Conservation (phyloP, 108 stramenopile genomes). For the Pelagomonas calceolata region DNA sequence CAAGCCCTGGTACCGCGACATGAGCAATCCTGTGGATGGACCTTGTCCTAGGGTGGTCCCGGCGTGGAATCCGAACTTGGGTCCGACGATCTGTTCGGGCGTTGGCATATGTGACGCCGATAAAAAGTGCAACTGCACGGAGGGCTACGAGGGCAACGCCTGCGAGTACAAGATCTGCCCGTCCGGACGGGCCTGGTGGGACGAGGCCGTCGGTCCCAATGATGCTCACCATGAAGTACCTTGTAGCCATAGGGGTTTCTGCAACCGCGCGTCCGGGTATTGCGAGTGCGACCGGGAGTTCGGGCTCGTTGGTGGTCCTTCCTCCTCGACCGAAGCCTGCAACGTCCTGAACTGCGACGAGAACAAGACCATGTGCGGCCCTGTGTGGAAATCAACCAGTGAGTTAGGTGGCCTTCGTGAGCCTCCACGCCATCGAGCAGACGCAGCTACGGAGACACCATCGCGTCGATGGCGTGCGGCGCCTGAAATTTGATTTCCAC, state of each 20-base stretch:
- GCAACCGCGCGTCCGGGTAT: constrained; percentile 25
- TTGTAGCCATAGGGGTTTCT: constrained; percentile 37
- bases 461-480: too few species aligned
- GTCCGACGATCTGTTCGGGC: neutral
- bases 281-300: constrained; percentile 24
- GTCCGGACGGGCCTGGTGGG: constrained; percentile 37
- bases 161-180: constrained; percentile 22
- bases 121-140: constrained; percentile 4
- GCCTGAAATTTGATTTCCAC: too few species aligned
- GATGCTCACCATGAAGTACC: constrained; percentile 24
- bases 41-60: neutral
- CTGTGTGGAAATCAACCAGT: too few species aligned
- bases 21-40: neutral
- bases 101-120: constrained; percentile 1
- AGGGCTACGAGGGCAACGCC: constrained; percentile 14
- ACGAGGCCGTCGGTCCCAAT: constrained; percentile 17
- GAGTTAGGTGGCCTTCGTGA: too few species aligned
- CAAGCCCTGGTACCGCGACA: too few species aligned
- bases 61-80: neutral
- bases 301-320: neutral
- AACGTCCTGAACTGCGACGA: neutral
- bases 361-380: too few species aligned
- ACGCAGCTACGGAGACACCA: too few species aligned
- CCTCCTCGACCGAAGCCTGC: too few species aligned
- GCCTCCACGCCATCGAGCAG: too few species aligned